A percentile compares a stretch with the other conserved stretches of the same genome.
phyloP scores from a whole-genome alignment of 257 asterid genomes.

The Paraleonurus japonicus region DNA sequence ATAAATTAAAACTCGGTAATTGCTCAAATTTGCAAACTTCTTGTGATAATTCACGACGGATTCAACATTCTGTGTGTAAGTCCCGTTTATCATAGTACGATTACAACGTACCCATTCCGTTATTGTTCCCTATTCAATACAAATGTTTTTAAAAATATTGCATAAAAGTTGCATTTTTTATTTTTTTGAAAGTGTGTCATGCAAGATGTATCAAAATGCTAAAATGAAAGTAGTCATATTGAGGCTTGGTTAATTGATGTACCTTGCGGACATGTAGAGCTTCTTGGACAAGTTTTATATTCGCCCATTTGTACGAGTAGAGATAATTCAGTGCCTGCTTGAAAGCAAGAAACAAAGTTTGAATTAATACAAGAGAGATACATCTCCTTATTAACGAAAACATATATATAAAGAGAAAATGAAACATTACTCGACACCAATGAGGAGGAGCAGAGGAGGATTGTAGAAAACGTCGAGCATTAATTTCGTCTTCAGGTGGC shows the following conservation, averaged over 20 bases:
- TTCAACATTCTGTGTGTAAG: neutral
- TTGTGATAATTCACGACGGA: neutral
- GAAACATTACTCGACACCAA: slow-evolving; percentile 25
- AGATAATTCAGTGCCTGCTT: slow-evolving; percentile 2
- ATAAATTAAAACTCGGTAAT: slow-evolving; percentile 15
- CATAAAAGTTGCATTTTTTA: too few species aligned
- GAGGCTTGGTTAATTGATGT: too few species aligned
- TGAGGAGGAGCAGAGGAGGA: neutral
- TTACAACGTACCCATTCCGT: slow-evolving; percentile 33
- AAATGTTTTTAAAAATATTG: neutral
- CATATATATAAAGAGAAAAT: neutral
- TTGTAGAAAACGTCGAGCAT: slow-evolving; percentile 2
- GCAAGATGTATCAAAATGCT: too few species aligned
- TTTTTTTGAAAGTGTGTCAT: too few species aligned
- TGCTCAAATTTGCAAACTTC: neutral
- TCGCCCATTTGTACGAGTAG: slow-evolving; percentile 14
- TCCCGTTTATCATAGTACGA: neutral
- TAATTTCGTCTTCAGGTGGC: neutral
- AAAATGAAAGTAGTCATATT: too few species aligned
- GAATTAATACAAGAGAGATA: too few species aligned
- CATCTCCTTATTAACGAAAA: too few species aligned
- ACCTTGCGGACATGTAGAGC: slow-evolving; percentile 17
- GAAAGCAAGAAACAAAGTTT: neutral
- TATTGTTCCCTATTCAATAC: slow-evolving; percentile 19
- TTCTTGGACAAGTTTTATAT: slow-evolving; percentile 23